Conservation (phyloP, 2,329 filamentous ascomycete genomes). For the Mycosphaerella arachidis region DNA sequence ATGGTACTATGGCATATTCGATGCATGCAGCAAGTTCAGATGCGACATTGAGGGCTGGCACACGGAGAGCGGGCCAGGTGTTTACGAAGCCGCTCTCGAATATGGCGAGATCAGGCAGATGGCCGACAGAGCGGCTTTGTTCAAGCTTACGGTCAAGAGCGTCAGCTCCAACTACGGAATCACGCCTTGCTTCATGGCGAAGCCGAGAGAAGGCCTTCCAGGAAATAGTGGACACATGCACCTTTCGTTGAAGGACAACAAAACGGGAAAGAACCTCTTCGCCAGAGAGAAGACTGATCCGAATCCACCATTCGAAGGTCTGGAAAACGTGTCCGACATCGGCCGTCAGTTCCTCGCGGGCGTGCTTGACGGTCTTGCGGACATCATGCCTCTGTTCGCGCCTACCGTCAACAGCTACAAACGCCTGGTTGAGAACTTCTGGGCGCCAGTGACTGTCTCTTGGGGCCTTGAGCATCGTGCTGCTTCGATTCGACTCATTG, state of each 20-base stretch:
- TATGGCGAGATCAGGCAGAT: slow-evolving; percentile 83
- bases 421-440: slow-evolving; percentile 96
- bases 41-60: slow-evolving; percentile 93
- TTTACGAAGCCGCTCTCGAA: slow-evolving; percentile 91
- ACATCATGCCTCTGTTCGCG: slow-evolving; percentile 92
- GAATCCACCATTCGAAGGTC: slow-evolving; percentile 67
- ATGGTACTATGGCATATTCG: slow-evolving; percentile 84
- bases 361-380: slow-evolving; percentile 78
- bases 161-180: slow-evolving; percentile 83
- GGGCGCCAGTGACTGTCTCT: slow-evolving; percentile 94
- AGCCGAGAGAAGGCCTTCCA: slow-evolving; percentile 82
- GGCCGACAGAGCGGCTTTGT: slow-evolving; percentile 86
- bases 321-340: slow-evolving; percentile 76
- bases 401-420: slow-evolving; percentile 98
- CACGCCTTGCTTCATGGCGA: slow-evolving; percentile 98
- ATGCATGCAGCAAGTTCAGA: slow-evolving; percentile 70
- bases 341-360: slow-evolving; percentile 92
- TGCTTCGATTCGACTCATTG: slow-evolving; percentile 83
- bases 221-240: slow-evolving; percentile 97
- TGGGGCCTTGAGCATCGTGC: slow-evolving; percentile 96
- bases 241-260: slow-evolving; percentile 72
- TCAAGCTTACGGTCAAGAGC: slow-evolving; percentile 93
- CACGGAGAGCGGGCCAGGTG: slow-evolving; percentile 87
- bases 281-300: slow-evolving; percentile 67
- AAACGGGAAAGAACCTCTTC: slow-evolving; percentile 78